phyloP scores from a whole-genome alignment of 495 filamentous ascomycete species.

The Talaromyces stipitatus region DNA sequence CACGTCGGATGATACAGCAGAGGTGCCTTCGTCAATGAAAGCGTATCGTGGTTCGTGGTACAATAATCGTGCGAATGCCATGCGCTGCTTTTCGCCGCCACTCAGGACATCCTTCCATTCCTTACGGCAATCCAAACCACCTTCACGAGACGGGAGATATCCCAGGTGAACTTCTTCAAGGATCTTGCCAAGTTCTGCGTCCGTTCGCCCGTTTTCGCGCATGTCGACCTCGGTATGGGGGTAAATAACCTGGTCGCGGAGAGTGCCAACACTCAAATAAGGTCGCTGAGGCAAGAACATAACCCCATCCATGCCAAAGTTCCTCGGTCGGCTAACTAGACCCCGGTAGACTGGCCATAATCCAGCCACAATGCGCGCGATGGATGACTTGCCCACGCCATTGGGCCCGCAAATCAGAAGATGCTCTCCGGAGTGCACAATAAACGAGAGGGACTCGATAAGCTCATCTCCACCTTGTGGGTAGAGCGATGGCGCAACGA shows the following conservation, averaged over 20 bases:
- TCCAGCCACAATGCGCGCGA: conserved; percentile 83
- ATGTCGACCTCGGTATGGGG: conserved; percentile 93
- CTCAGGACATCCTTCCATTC: conserved; percentile 98
- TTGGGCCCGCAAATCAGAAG: conserved; percentile 92
- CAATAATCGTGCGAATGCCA: conserved; percentile 80
- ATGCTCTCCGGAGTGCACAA: conserved; percentile 85
- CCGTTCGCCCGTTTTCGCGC: conserved; percentile 68
- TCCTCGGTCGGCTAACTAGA: conserved; percentile 77
- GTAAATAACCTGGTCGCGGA: conserved; percentile 97
- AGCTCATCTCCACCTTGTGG: conserved; percentile 86
- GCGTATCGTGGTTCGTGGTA: conserved; percentile 95
- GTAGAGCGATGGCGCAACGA: conserved; percentile 74
- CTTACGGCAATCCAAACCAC: conserved; percentile 93
- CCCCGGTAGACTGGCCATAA: conserved; percentile 95
- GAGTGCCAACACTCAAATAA: conserved; percentile 89
- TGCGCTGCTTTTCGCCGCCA: conserved; percentile 96
- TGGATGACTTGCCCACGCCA: conserved; percentile 86
- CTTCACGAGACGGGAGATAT: conserved; percentile 85
- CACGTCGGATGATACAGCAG: conserved; percentile 87
- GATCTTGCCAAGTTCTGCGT: conserved; percentile 64
- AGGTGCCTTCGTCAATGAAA: conserved; percentile 92
- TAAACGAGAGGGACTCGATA: conserved; percentile 78
- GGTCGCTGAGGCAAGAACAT: conserved; percentile 97
- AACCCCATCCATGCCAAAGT: conserved; percentile 76
- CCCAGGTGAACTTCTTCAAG: conserved; percentile 79